Evolutionary conservation across 345 rosid species (phyloP), one percentile per base, ranked within the genome.

Genomic region (Salix dunnii): DNA sequence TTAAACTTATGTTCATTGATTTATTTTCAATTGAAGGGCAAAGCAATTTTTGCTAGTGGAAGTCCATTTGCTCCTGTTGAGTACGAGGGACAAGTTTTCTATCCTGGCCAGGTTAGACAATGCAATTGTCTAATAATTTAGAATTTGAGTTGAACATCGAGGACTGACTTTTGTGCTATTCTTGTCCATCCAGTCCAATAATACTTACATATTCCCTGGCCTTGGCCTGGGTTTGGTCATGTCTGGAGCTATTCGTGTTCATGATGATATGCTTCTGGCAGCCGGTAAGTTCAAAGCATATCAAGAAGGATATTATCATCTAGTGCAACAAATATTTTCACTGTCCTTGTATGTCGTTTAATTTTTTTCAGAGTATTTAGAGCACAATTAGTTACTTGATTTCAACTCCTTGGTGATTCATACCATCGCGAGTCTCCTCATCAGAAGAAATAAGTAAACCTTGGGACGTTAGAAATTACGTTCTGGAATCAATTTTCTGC

Each of bases 161-260:
- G 20, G 43, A 55, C 60, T 53, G 31, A 65, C 17, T 12, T 43
- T 55, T 73, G 36, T 49, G 55, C 36, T 67, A 21, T 67, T 27
- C 40, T 67, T 78, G 30, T 65, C 35, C 27, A 43, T 74, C 82
- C 88, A 95, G 97, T 98, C 96, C 84, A 95, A 95, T 85, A 95
- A 93, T 85, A 93, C 97, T 23, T 95, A 93, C 83, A 91, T 95
- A 27, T 95, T 95, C 89, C 98, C 97, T 0, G 99, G 97, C 36
- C 84, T 95, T 31, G 99, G 99, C 74, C 87, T 93, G 83, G 99
- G 98, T 51, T 79, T 95, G 91, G 90, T 95, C 60, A 89, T 95
- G 70, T 90, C 98, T 0, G 97, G 99, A 55, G 90, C 98, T 18
- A 93, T 95, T 63, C 98, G 94, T 51, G 96, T 95, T 42, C 92